Base-by-base conservation (phyloP, 2,329 filamentous ascomycete genomes). In the Fusarium temperatum region DNA sequence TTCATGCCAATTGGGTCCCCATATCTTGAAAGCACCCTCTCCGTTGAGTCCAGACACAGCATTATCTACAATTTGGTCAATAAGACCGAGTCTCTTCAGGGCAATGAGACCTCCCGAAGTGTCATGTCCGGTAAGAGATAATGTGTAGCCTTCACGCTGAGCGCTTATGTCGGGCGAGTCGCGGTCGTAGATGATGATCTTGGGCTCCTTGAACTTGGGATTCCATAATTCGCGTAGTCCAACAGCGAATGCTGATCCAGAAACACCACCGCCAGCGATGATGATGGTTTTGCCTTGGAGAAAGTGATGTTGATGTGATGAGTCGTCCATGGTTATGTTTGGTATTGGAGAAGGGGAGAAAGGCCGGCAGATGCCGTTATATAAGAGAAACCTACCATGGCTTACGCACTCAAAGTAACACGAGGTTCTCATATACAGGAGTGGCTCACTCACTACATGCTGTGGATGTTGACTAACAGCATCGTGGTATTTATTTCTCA, bases 241-340 rank as follows among this genome's bases (percentile, higher is more conserved):
- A 55, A 82, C 75, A 32, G 80, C 82, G 62, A 87, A 87, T 12
- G 84, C 77, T 17, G 84, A 80, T 9, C 85, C 84, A 15, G 84
- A 82, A 28, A 86, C 79, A 35, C 85, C 85, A 26, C 79, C 84
- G 10, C 85, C 85, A 8, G 83, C 80, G 14, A 87, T 77, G 28
- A 86, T 78, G 59, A 86, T 84, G 41, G 79, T 82, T 73, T 85
- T 85, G 20, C 81, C 80, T 10, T 80, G 75, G 22, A 85, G 80
- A 55, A 82, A 79, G 56, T 78, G 80, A n/a, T 75, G 76, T 30
- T 76, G 80, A 30, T 20, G 35, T 22, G 55, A 35, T 30, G 48
- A 36, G 18, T 47, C 24, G 24, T 68, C 73, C 77, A 77, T 60
- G 51, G 22, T 53, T 18, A 28, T 42, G 18, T 26, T 32, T 48